Conservation (phyloP, 441 rosid species). For the Erysimum cheiri region DNA sequence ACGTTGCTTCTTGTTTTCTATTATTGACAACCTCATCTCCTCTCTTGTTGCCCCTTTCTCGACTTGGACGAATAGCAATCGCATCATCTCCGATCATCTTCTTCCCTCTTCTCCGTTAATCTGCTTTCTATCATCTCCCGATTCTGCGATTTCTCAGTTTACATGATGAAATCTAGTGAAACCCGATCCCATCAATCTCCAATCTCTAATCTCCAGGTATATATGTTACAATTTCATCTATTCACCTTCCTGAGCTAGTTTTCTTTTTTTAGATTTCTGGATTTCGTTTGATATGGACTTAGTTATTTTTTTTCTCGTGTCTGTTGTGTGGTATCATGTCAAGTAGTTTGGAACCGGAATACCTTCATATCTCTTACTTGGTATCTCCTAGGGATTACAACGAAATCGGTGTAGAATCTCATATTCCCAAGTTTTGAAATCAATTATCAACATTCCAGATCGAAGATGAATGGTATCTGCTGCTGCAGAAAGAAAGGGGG, state of each 20-base stretch:
- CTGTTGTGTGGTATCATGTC: slow-evolving; percentile 8
- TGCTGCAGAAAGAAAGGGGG: background rate
- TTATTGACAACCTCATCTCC: slow-evolving; percentile 7
- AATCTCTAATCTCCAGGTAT: slow-evolving; percentile 40
- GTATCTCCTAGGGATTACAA: slow-evolving; percentile 1
- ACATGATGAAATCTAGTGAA: slow-evolving; percentile 12
- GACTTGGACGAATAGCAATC: slow-evolving; percentile 9
- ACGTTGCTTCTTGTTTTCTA: slow-evolving; percentile 18
- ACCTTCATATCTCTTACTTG: background rate
- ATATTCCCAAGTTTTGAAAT: slow-evolving; percentile 6
- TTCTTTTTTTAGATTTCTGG: background rate
- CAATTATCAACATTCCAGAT: slow-evolving; percentile 8
- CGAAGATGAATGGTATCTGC: background rate
- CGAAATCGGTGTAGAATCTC: background rate
- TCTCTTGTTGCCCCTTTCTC: background rate
- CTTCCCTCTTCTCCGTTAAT: slow-evolving; percentile 2
- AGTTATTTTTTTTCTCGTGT: background rate
- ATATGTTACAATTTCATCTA: background rate
- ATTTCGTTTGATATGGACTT: background rate
- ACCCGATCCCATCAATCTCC: slow-evolving; percentile 3
- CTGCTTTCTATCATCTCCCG: background rate
- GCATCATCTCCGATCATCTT: slow-evolving; percentile 8
- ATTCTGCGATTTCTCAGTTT: slow-evolving; percentile 11
- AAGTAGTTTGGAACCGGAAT: slow-evolving; percentile 1
- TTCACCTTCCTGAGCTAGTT: slow-evolving; percentile 10